Evolutionary conservation across 139 green algal species (phyloP).

Genomic region (Auxenochlorella protothecoides): DNA sequence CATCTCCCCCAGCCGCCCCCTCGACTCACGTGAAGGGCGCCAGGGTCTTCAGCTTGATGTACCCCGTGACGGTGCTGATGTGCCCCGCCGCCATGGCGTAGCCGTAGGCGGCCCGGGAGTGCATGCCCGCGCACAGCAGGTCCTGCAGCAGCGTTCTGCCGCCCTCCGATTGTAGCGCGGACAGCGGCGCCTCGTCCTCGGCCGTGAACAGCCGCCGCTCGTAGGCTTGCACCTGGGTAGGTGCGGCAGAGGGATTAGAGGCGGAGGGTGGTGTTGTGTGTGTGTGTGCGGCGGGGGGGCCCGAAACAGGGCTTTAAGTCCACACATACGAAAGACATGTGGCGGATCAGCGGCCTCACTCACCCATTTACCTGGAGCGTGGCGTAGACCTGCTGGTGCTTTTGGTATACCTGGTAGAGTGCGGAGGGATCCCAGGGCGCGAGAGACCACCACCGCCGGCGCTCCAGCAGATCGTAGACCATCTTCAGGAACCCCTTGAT

Average conservation of each 20-base stretch:
- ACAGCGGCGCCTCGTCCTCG: constrained; percentile 8
- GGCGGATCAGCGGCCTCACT: neutral
- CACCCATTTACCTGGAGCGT: constrained; percentile 14
- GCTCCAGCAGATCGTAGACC: constrained; percentile 22
- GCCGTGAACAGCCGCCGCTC: constrained; percentile 19
- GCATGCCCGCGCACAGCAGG: constrained; percentile 34
- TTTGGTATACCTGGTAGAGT: constrained; percentile 16
- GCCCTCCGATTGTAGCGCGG: constrained; percentile 1
- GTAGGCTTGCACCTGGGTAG: constrained; percentile 8
- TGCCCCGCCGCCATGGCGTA: constrained; percentile 39
- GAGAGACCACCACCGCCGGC: constrained; percentile 23
- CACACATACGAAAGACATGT: too few relatives aligned
- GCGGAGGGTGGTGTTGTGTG: neutral
- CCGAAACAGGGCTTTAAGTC: too few relatives aligned
- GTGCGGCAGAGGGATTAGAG: neutral
- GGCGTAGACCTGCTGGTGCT: constrained; percentile 27
- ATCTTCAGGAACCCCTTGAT: constrained; percentile 30
- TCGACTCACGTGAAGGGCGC: constrained; percentile 6
- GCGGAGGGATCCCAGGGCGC: constrained; percentile 38
- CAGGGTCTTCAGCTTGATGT: constrained; percentile 39
- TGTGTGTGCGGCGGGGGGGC: too few relatives aligned
- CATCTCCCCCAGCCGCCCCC: too few relatives aligned
- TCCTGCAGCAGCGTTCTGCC: constrained; percentile 22
- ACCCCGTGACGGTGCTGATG: constrained; percentile 26
- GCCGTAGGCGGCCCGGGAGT: constrained; percentile 42